These are phyloP conservation scores for Salvia sclarea DNA, from an alignment of 305 asterid species.

Conservation along the genomic window DNA sequence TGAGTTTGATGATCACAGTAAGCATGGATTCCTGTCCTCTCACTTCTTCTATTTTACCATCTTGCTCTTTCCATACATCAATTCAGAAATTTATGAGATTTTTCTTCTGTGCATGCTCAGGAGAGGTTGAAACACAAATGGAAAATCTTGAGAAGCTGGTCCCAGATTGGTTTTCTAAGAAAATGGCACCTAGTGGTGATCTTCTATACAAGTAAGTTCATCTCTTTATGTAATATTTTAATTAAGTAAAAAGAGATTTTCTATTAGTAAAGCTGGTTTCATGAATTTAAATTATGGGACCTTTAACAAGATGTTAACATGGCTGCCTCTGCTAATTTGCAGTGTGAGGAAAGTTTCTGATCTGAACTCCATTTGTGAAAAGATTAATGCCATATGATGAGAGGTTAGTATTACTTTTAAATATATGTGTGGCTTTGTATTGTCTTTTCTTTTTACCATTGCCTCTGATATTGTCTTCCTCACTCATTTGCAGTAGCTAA, in stretches of 20 bases:
- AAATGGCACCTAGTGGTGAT: constrained; percentile 64
- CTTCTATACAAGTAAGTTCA: constrained; percentile 61
- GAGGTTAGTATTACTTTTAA: constrained; percentile 34
- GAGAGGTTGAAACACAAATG: constrained; percentile 64
- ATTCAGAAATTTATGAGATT: constrained; percentile 6
- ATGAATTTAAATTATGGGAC: background rate
- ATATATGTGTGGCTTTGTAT: background rate
- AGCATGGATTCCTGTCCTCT: constrained; percentile 33
- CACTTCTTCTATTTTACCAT: background rate
- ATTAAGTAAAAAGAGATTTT: background rate
- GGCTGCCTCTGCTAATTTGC: constrained; percentile 32
- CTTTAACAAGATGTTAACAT: background rate
- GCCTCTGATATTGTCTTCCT: constrained; percentile 11
- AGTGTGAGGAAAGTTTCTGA: constrained; percentile 64
- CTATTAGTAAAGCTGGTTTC: background rate
- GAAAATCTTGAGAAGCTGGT: constrained; percentile 75
- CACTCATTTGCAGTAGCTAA: constrained; percentile 26
- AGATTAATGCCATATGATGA: constrained; percentile 47
- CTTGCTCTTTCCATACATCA: background rate
- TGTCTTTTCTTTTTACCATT: background rate
- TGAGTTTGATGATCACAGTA: constrained; percentile 62
- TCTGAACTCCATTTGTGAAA: constrained; percentile 54
- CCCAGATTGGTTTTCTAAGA: constrained; percentile 82
- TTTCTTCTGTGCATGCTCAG: constrained; percentile 41
- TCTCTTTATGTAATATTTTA: constrained; percentile 8